These are phyloP conservation scores for Skeletonema grethae DNA, from an alignment of 108 stramenopile species.

Conservation along the genomic window DNA sequence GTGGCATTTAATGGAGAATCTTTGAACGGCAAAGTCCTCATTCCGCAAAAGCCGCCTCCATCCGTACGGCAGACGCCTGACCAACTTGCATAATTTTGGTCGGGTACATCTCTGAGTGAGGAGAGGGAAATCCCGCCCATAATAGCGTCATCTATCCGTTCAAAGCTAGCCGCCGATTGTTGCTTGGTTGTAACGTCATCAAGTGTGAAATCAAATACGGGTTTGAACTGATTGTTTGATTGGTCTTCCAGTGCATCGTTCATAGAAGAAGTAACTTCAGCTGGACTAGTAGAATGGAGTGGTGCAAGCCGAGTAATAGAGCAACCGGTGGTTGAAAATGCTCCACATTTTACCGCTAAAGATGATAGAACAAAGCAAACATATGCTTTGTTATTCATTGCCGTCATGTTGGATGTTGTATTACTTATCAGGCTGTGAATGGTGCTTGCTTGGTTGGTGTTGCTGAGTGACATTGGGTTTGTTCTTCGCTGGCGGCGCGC, in stretches of 20 bases:
- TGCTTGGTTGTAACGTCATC: constrained; percentile 19
- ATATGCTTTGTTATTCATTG: neutral
- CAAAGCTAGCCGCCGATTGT: constrained; percentile 59
- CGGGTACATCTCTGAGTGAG: constrained; percentile 40
- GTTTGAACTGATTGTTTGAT: neutral
- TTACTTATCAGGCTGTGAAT: too few relatives aligned
- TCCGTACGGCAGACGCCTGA: constrained; percentile 72
- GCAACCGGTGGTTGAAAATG: neutral
- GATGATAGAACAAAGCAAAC: neutral
- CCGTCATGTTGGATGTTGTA: neutral
- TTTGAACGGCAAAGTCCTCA: constrained; percentile 68
- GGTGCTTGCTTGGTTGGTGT: too few relatives aligned
- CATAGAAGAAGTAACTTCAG: neutral
- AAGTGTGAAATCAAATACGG: constrained; percentile 58
- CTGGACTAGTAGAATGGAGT: neutral
- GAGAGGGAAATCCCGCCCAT: constrained; percentile 79
- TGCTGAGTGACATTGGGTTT: too few relatives aligned
- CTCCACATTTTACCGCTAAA: neutral
- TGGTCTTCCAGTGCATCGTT: neutral
- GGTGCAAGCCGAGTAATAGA: neutral
- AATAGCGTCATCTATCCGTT: constrained; percentile 83
- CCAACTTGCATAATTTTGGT: constrained; percentile 65
- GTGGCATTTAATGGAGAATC: constrained; percentile 51
- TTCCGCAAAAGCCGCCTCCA: constrained; percentile 84
- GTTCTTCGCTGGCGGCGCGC: too few relatives aligned